Conservation (phyloP, 495 filamentous ascomycete genomes). For the Bacidia gigantensis region DNA sequence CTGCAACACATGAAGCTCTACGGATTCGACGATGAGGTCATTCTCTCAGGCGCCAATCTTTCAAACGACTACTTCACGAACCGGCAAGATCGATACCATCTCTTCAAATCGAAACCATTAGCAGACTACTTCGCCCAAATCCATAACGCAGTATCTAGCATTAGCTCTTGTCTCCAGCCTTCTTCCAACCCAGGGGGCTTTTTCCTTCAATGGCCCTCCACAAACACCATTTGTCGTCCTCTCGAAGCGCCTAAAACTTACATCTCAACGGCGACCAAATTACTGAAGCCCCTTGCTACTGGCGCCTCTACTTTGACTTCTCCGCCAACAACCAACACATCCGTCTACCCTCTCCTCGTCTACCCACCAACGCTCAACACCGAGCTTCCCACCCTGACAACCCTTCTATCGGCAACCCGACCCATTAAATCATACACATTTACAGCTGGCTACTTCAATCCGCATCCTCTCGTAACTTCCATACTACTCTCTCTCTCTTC, state of each 20-base stretch:
- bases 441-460: constrained; percentile 97
- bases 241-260: constrained; percentile 54
- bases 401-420: constrained; percentile 45
- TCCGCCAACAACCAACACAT: constrained; percentile 39
- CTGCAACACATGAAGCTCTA: constrained; percentile 99
- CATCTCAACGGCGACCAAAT: constrained; percentile 47
- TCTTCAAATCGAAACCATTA: constrained; percentile 66
- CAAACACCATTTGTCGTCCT: constrained; percentile 60
- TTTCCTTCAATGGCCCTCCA: constrained; percentile 60
- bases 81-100: constrained; percentile 84
- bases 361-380: constrained; percentile 42
- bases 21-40: constrained; percentile 88
- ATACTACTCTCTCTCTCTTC: constrained; percentile 44
- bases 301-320: constrained; percentile 9
- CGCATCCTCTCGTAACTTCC: constrained; percentile 63
- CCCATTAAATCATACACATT: constrained; percentile 76
- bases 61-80: constrained; percentile 95
- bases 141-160: constrained; percentile 57
- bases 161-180: constrained; percentile 70
- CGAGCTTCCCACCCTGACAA: constrained; percentile 67
- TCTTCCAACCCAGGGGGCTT: constrained; percentile 46
- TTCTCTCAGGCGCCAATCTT: constrained; percentile 88
- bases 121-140: constrained; percentile 71
- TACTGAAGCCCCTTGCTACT: constrained; percentile 41
- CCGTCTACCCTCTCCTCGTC: constrained; percentile 59